A percentile compares a stretch with the other conserved stretches of the same genome.
Conservation (phyloP, 495 filamentous ascomycete genomes). For the Hypoxylon lienhwacheense region DNA sequence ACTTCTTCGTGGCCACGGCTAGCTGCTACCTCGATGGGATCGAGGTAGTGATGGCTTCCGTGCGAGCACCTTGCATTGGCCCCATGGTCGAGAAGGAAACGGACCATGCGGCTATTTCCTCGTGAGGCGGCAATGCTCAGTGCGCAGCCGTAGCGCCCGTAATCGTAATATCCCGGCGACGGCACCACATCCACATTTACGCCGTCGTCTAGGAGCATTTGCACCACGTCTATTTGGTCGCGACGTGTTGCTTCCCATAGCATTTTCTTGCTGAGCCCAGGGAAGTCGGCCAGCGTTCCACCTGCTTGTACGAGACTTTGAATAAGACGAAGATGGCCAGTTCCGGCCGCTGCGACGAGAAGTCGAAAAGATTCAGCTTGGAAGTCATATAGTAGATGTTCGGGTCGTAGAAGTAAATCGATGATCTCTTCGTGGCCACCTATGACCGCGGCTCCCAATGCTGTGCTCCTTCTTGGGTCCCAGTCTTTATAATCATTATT, state of each 20-base stretch:
- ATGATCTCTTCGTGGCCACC: slow-evolving; percentile 5
- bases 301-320: not conserved
- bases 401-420: not conserved
- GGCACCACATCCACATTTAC: not conserved
- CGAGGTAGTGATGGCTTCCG: too few species aligned
- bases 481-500: not conserved
- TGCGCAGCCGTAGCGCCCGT: not conserved
- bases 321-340: not conserved
- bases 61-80: not conserved
- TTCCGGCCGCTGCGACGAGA: not conserved
- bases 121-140: not conserved
- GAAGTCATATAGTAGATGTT: not conserved
- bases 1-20: not conserved
- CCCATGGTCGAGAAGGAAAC: not conserved
- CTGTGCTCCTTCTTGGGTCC: not conserved
- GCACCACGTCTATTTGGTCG: not conserved
- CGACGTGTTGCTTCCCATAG: not conserved
- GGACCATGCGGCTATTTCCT: not conserved
- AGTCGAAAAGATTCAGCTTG: not conserved
- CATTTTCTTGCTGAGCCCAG: not conserved
- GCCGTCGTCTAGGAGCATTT: not conserved
- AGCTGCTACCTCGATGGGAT: not conserved
- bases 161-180: not conserved
- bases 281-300: not conserved
- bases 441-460: not conserved